Evolutionary conservation across 1,139 yeast species (phyloP), one percentile per base, ranked within the genome.

Genomic region (Scheffersomyces parashehatae): DNA sequence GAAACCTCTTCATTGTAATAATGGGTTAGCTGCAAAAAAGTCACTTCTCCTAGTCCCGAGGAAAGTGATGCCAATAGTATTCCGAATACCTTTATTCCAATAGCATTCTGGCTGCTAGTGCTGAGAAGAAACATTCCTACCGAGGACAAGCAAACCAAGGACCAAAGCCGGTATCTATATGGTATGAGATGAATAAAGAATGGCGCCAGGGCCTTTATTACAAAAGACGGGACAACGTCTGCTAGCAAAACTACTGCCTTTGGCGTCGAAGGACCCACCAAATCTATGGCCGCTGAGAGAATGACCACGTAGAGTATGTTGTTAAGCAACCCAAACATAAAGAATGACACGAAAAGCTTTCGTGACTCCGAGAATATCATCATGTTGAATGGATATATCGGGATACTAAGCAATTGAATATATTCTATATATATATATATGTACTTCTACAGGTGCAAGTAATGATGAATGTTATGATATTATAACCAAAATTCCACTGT

Each of bases 281-380:
- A 69, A 59, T 93, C 98, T 34, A 88, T 81, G 3, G 98, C 98
- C 0, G 98, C 96, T 0, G 96, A 84, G 15, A 93, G 70, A 36
- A 91, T 90, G 28, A 93, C 93, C 39, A 91, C 98, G 66, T 91
- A 93, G 2, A 91, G 77, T 5, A 91, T 86, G 60, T 93, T 93
- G 65, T 93, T 93, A 39, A 90, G 70, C 14, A 91, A 75, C 0
- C 98, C 99, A 65, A 91, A 88, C 3, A 85, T 60, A 82, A 95
- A 85, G 64, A 91, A 91, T 7, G 86, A 73, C 0, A 63, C 40
- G 53, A 81, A 84, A n/a, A 35, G 29, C 29, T 31, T 36, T 35
- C 33, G 38, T 34, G 41, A 30, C 12, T 39, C 47, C 9, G 42
- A 35, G 7, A 42, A 5, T 39, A 29, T 41, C 35, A 36, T 33